These are phyloP conservation scores for Leccinum incarnatum DNA, from an alignment of 768 basidiomycete species.

Conservation along the genomic window DNA sequence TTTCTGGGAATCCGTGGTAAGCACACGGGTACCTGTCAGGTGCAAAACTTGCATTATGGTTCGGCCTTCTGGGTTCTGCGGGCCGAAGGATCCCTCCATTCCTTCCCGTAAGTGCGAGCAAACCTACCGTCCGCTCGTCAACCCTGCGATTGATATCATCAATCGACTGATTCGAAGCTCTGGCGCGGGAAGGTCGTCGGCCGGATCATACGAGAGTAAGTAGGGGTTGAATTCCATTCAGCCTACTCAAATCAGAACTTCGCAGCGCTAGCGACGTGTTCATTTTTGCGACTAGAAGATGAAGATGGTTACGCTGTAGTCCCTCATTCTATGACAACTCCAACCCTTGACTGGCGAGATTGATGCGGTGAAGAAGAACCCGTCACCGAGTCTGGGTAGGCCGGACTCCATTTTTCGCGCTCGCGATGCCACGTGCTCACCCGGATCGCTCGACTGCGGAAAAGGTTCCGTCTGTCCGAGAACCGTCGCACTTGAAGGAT, in stretches of 20 bases:
- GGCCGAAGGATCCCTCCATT: conserved; percentile 13
- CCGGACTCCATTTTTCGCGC: conserved; percentile 10
- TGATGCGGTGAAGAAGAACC: neutral
- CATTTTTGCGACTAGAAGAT: conserved; percentile 9
- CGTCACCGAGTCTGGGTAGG: neutral
- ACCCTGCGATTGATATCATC: neutral
- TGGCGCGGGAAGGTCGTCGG: conserved; percentile 7
- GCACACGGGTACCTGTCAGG: neutral
- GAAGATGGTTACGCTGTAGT: neutral
- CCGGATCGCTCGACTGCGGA: conserved; percentile 8
- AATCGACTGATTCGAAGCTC: neutral
- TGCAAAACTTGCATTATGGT: neutral
- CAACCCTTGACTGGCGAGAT: neutral
- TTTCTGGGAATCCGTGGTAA: conserved; percentile 12
- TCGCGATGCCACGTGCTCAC: neutral
- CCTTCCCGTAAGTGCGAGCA: conserved; percentile 8
- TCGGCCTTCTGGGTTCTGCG: conserved; percentile 4
- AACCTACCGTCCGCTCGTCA: conserved; percentile 2
- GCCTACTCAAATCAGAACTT: conserved; percentile 1
- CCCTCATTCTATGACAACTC: conserved; percentile 11
- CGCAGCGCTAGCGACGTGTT: neutral
- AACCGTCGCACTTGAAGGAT: neutral
- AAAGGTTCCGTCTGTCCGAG: conserved; percentile 3
- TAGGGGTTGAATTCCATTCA: neutral
- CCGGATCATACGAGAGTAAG: conserved; percentile 19